Percentiles rank a stretch among this genome's conserved stretches.
Conservation (phyloP, 495 filamentous ascomycete species). For the Penicillium cosmopolitanum region DNA sequence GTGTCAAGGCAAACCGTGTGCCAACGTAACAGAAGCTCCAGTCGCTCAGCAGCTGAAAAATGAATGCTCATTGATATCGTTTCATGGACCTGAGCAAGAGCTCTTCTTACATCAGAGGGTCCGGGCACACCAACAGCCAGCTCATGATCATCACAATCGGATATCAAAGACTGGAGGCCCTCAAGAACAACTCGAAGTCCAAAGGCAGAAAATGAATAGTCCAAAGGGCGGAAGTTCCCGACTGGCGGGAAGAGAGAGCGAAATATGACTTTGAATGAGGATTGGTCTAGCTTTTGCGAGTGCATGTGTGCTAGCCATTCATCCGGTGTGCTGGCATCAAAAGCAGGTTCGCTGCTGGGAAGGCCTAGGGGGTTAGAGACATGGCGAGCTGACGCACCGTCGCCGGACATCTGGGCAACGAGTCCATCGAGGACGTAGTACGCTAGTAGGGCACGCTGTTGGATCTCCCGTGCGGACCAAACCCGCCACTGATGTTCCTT, state of each 20-base stretch:
- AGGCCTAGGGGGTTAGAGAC: slow-evolving; percentile 45
- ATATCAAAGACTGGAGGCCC: slow-evolving; percentile 49
- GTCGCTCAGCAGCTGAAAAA: slow-evolving; percentile 41
- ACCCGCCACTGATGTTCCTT: slow-evolving; percentile 48
- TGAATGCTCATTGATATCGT: slow-evolving; percentile 44
- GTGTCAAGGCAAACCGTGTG: slow-evolving; percentile 52
- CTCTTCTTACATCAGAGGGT: slow-evolving; percentile 44
- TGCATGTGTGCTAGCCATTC: slow-evolving; percentile 48
- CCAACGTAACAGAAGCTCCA: slow-evolving; percentile 52
- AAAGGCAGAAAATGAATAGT: slow-evolving; percentile 47
- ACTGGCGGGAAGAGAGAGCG: slow-evolving; percentile 44
- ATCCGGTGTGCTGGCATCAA: slow-evolving; percentile 46
- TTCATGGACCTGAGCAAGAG: slow-evolving; percentile 47
- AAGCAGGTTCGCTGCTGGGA: slow-evolving; percentile 47
- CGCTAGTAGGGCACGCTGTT: slow-evolving; percentile 50
- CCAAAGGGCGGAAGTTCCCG: slow-evolving; percentile 36
- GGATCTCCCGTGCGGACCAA: slow-evolving; percentile 52
- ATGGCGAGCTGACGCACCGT: slow-evolving; percentile 46
- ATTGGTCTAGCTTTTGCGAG: slow-evolving; percentile 33
- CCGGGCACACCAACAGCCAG: slow-evolving; percentile 45
- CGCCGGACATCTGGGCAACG: slow-evolving; percentile 51
- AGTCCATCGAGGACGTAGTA: slow-evolving; percentile 54
- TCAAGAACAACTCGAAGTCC: slow-evolving; percentile 49
- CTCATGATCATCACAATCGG: slow-evolving; percentile 45
- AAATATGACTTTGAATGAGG: slow-evolving; percentile 47